These are phyloP conservation scores for Cudoniella acicularis DNA, from an alignment of 495 filamentous ascomycete species.

Conservation along the genomic window DNA sequence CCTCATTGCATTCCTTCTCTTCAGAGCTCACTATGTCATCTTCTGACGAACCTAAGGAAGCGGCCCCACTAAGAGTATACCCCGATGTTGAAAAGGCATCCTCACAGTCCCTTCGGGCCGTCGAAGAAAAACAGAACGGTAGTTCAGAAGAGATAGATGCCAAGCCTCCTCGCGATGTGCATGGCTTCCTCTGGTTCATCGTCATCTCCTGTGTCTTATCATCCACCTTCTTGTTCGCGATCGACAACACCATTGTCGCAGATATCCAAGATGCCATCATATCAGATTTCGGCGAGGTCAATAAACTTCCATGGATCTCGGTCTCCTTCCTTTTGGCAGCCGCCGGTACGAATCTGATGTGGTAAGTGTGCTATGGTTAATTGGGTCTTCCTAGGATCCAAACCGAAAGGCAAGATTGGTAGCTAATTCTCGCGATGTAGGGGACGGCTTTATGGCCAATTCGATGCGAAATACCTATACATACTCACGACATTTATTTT, in stretches of 20 bases:
- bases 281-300: slow-evolving; percentile 42
- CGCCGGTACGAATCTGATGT: slow-evolving; percentile 39
- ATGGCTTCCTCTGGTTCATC: slow-evolving; percentile 18
- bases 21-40: too few relatives aligned
- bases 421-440: too few relatives aligned
- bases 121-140: too few relatives aligned
- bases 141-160: too few relatives aligned
- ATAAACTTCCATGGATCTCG: slow-evolving; percentile 54
- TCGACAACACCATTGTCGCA: slow-evolving; percentile 53
- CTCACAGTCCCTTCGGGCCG: too few relatives aligned
- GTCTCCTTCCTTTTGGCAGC: slow-evolving; percentile 50
- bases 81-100: too few relatives aligned
- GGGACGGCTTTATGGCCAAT: slow-evolving; percentile 45
- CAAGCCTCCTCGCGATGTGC: slow-evolving; percentile 19
- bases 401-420: too few relatives aligned
- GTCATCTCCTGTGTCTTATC: slow-evolving; percentile 16
- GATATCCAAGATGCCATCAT: slow-evolving; percentile 55
- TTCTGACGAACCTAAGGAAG: too few relatives aligned
- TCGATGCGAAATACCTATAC: slow-evolving; percentile 53
- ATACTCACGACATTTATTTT: slow-evolving; percentile 49
- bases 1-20: too few relatives aligned
- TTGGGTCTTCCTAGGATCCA: too few relatives aligned
- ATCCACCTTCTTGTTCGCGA: slow-evolving; percentile 23
- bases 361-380: too few relatives aligned
- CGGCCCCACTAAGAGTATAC: too few relatives aligned